Evolutionary conservation across 2,329 filamentous ascomycete species (phyloP).

Genomic region (Apiospora koreana): DNA sequence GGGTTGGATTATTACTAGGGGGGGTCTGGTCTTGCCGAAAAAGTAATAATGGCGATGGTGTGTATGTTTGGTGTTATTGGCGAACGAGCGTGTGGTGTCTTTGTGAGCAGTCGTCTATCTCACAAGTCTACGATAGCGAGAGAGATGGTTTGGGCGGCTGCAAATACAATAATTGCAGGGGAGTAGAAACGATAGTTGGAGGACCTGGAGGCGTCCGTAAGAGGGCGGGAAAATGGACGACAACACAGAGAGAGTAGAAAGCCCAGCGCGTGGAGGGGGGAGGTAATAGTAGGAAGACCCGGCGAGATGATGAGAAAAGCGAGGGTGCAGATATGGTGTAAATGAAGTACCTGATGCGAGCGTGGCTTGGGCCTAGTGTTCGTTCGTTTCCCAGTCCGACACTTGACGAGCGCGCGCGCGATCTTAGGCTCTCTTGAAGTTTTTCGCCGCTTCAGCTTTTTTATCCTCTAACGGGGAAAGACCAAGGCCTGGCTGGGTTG

Average conservation of each 20-base stretch:
- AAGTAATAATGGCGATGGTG: not conserved
- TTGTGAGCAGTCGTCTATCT: not conserved
- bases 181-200: not conserved
- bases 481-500: not conserved
- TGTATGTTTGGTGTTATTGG: not conserved
- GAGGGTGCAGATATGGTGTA: constrained; percentile 6
- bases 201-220: not conserved
- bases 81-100: not conserved
- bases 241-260: not conserved
- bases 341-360: constrained; percentile 10
- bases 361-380: constrained; percentile 12
- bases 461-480: not conserved
- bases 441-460: constrained; percentile 5
- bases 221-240: not conserved
- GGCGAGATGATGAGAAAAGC: not conserved
- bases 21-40: not conserved
- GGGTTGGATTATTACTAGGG: not conserved
- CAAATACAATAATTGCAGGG: not conserved
- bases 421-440: not conserved
- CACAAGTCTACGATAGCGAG: not conserved
- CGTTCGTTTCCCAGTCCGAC: not conserved
- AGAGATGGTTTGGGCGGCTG: not conserved
- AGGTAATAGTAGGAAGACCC: not conserved
- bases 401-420: not conserved
- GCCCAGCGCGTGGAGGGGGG: not conserved